Evolutionary conservation across 805 yeast species (phyloP).

Genomic region (Barnettozyma sp.): DNA sequence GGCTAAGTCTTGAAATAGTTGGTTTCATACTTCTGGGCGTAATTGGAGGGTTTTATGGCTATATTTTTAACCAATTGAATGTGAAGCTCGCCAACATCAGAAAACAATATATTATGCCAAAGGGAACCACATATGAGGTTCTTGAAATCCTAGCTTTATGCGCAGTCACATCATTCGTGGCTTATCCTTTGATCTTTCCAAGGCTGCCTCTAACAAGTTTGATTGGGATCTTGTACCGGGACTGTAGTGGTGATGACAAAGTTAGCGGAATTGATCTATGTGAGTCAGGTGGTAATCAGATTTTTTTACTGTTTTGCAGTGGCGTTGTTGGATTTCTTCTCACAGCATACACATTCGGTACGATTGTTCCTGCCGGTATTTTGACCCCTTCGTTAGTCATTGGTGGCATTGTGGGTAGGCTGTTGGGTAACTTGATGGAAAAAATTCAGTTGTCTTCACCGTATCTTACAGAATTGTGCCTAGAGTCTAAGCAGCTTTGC

Average conservation of each 20-base stretch:
- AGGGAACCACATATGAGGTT: slow-evolving; percentile 28
- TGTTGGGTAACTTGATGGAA: slow-evolving; percentile 47
- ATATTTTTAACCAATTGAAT: slow-evolving; percentile 43
- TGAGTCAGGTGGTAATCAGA: slow-evolving; percentile 9
- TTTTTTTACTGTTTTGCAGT: slow-evolving; percentile 14
- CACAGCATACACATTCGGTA: slow-evolving; percentile 65
- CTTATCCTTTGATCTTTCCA: slow-evolving; percentile 50
- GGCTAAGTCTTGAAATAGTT: slow-evolving; percentile 63
- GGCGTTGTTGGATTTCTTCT: slow-evolving; percentile 46
- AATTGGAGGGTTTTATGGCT: slow-evolving; percentile 63
- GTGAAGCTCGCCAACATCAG: slow-evolving; percentile 34
- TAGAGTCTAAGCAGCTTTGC: slow-evolving; percentile 42
- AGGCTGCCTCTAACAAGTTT: slow-evolving; percentile 49
- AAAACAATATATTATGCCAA: slow-evolving; percentile 16
- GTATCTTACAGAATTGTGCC: slow-evolving; percentile 32
- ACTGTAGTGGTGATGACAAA: slow-evolving; percentile 36
- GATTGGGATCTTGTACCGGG: slow-evolving; percentile 60
- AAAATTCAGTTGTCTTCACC: slow-evolving; percentile 35
- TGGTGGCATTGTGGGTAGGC: slow-evolving; percentile 55
- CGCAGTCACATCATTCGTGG: slow-evolving; percentile 43
- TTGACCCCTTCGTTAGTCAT: slow-evolving; percentile 56
- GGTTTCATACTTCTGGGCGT: slow-evolving; percentile 71
- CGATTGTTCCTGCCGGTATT: slow-evolving; percentile 62
- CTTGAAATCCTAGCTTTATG: slow-evolving; percentile 46
- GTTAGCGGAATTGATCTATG: slow-evolving; percentile 22